Conservation (phyloP, 768 basidiomycete genomes). For the Kwoniella sp. region DNA sequence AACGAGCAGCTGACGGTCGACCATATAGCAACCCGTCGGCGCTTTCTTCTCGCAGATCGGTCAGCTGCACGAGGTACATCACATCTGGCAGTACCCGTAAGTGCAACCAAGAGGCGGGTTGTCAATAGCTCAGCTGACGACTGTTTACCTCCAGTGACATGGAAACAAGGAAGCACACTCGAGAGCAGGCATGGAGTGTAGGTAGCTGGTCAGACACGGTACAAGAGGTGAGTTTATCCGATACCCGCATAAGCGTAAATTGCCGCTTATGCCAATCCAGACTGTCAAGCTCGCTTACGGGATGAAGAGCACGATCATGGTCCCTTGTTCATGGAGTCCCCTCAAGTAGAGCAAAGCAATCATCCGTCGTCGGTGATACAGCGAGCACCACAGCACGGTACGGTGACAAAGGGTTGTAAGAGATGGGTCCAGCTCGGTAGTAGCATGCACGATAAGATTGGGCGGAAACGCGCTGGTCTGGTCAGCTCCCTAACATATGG, state of each 20-base stretch:
- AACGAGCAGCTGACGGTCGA: slow-evolving; percentile 2
- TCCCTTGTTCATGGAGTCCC: slow-evolving; percentile 45
- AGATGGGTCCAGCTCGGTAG: no score
- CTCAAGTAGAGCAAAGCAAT: no score
- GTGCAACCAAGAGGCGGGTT: slow-evolving; percentile 40
- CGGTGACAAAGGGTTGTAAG: no score
- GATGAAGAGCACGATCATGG: slow-evolving; percentile 83
- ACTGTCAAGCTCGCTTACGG: slow-evolving; percentile 78
- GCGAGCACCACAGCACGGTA: no score
- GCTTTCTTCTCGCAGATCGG: slow-evolving; percentile 52
- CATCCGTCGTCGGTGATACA: no score
- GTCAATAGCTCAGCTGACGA: background rate
- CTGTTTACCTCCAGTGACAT: slow-evolving; percentile 51
- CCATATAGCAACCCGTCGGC: slow-evolving; percentile 43
- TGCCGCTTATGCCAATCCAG: slow-evolving; percentile 51
- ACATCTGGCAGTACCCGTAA: slow-evolving; percentile 95
- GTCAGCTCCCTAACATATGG: no score
- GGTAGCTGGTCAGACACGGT: slow-evolving; percentile 96
- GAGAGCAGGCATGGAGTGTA: slow-evolving; percentile 88
- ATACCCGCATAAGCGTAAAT: background rate
- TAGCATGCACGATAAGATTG: no score
- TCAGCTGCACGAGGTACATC: slow-evolving; percentile 65
- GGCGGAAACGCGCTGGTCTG: no score
- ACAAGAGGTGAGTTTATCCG: slow-evolving; percentile 61
- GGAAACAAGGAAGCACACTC: slow-evolving; percentile 71